These are phyloP conservation scores for Purshia tridentata DNA, from an alignment of 306 rosid genomes.

Conservation along the genomic window DNA sequence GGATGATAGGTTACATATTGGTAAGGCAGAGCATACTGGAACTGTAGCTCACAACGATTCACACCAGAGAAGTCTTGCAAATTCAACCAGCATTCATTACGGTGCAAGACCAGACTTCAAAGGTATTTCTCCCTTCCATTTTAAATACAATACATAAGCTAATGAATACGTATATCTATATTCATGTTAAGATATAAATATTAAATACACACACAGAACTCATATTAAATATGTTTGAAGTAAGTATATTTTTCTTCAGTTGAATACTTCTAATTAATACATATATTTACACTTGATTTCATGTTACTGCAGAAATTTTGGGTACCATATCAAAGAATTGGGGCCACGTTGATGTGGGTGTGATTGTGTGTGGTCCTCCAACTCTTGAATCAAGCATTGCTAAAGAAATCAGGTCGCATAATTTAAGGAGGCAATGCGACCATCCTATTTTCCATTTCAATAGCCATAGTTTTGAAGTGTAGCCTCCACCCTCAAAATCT, in stretches of 20 bases:
- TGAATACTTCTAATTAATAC: not conserved
- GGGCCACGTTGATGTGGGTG: slow-evolving; percentile 71
- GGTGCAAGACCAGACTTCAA: too few species aligned
- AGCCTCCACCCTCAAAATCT: slow-evolving; percentile 12
- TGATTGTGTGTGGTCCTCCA: slow-evolving; percentile 89
- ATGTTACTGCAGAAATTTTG: slow-evolving; percentile 58
- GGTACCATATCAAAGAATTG: slow-evolving; percentile 53
- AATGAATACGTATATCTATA: not conserved
- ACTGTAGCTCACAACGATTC: too few species aligned
- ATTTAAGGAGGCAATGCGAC: slow-evolving; percentile 43
- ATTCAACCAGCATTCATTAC: too few species aligned
- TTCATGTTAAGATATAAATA: not conserved
- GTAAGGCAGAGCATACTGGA: too few species aligned
- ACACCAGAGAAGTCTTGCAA: too few species aligned
- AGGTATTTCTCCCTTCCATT: not conserved
- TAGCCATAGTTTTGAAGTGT: slow-evolving; percentile 88
- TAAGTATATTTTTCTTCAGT: not conserved
- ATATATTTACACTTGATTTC: not conserved
- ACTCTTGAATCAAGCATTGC: slow-evolving; percentile 84
- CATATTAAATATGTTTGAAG: not conserved
- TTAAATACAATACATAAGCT: slow-evolving; percentile 7
- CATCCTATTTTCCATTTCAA: slow-evolving; percentile 84
- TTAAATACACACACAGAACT: too few species aligned
- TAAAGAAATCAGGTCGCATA: slow-evolving; percentile 69
- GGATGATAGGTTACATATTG: not conserved